A percentile compares a stretch with the other conserved stretches of the same genome.
Evolutionary conservation across 116 monocot genomes (phyloP).

Genomic region (Posidonia oceanica): DNA sequence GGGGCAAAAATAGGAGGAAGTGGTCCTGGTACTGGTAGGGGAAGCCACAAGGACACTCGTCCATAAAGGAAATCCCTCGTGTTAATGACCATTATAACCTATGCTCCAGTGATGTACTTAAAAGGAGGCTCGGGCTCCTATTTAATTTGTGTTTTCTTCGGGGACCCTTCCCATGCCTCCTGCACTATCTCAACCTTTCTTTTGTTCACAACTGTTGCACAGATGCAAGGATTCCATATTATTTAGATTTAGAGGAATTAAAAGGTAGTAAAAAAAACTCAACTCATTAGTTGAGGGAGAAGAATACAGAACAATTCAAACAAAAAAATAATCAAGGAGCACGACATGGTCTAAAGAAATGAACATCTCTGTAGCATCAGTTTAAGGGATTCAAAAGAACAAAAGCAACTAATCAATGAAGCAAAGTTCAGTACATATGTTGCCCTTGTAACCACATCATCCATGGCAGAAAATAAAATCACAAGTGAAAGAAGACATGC

Average conservation of each 20-base stretch:
- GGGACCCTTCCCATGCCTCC: background rate
- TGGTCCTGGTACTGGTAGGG: slow-evolving; percentile 3
- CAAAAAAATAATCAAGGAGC: background rate
- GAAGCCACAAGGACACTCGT: background rate
- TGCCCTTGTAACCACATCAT: too few species aligned
- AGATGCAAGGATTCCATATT: too few species aligned
- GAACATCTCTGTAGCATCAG: background rate
- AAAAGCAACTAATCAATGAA: too few species aligned
- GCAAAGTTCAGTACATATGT: too few species aligned
- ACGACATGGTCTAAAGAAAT: background rate
- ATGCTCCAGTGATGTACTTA: background rate
- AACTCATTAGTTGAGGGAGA: background rate
- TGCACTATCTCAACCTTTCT: background rate
- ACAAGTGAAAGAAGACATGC: too few species aligned
- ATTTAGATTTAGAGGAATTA: background rate
- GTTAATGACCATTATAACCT: background rate
- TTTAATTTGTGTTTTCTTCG: background rate
- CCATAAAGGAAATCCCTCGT: background rate
- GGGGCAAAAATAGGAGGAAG: background rate
- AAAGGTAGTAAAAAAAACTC: background rate
- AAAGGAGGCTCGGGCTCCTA: background rate
- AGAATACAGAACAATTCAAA: background rate
- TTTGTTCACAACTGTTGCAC: background rate
- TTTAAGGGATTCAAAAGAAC: background rate
- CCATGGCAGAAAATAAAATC: too few species aligned